Evolutionary conservation across 2,329 filamentous ascomycete species (phyloP).

Genomic region (Aspergillus sp.): DNA sequence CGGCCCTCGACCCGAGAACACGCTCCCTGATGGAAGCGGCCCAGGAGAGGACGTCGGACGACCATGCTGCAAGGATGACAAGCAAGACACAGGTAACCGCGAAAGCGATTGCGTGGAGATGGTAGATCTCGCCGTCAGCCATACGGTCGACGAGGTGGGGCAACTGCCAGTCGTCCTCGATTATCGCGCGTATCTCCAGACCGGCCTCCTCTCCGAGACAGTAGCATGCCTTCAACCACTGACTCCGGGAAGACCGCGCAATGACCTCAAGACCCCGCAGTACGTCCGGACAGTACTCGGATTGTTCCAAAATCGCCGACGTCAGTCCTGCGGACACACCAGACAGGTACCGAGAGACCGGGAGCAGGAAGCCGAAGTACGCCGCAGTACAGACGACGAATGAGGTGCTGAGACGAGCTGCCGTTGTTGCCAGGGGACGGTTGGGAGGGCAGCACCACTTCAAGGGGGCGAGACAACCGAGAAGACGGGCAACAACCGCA

Average conservation of each 20-base stretch:
- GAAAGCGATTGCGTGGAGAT: constrained; percentile 3
- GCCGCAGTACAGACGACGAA: not conserved
- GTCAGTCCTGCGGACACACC: constrained; percentile 4
- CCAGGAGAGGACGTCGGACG: not conserved
- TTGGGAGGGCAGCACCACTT: constrained; percentile 8
- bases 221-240: constrained; percentile 2
- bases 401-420: constrained; percentile 2
- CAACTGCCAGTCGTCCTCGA: constrained; percentile 4
- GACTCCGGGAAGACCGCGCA: not conserved
- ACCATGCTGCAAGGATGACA: not conserved
- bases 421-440: constrained; percentile 1
- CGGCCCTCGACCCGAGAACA: not conserved
- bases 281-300: constrained; percentile 4
- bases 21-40: not conserved
- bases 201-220: constrained; percentile 8
- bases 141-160: not conserved
- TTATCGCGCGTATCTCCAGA: constrained; percentile 2
- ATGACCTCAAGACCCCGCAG: not conserved
- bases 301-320: constrained; percentile 1
- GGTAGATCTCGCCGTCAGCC: constrained; percentile 6
- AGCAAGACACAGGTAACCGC: constrained; percentile 1
- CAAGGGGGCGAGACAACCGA: not conserved
- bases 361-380: constrained; percentile 3
- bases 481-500: not conserved
- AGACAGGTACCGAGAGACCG: constrained; percentile 3